Conservation (phyloP, 1,284 basidiomycete species). For the Porodaedalea pini region DNA sequence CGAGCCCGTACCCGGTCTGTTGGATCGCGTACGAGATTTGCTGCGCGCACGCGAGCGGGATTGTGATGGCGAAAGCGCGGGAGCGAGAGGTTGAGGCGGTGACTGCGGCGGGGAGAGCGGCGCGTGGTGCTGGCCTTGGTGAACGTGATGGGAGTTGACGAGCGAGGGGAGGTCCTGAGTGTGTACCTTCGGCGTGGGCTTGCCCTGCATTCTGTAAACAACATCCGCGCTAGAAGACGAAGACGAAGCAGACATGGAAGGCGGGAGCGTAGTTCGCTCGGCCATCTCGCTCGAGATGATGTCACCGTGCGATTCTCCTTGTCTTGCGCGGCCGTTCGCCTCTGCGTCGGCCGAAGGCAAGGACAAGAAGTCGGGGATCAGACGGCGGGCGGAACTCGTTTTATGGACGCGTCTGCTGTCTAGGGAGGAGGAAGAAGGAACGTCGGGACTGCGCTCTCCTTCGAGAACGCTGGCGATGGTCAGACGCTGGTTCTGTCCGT, state of each 20-base stretch:
- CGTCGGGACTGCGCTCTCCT: not conserved
- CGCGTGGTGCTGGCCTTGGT: not conserved
- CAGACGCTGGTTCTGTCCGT: not conserved
- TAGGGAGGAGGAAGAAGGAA: not conserved
- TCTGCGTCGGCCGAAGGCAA: not conserved
- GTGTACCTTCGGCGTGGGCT: slow-evolving; percentile 1
- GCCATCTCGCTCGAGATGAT: not conserved
- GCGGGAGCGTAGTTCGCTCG: not conserved
- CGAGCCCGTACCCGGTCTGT: not conserved
- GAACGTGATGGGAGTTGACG: not conserved
- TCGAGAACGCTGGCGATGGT: slow-evolving; percentile 6
- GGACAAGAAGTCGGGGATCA: not conserved
- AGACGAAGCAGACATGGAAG: not conserved
- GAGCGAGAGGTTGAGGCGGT: slow-evolving; percentile 8
- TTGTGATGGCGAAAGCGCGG: not conserved
- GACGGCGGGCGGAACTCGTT: not conserved
- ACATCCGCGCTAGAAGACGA: slow-evolving; percentile 4
- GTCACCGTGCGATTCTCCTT: not conserved
- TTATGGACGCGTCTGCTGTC: not conserved
- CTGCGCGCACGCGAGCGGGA: not conserved
- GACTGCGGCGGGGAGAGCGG: slow-evolving; percentile 17
- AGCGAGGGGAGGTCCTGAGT: slow-evolving; percentile 1
- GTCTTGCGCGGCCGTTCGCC: not conserved
- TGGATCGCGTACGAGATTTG: slow-evolving; percentile 9
- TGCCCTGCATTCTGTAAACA: not conserved